Evolutionary conservation across 139 green algal genomes (phyloP).

Genomic region (Micromonas pusilla): DNA sequence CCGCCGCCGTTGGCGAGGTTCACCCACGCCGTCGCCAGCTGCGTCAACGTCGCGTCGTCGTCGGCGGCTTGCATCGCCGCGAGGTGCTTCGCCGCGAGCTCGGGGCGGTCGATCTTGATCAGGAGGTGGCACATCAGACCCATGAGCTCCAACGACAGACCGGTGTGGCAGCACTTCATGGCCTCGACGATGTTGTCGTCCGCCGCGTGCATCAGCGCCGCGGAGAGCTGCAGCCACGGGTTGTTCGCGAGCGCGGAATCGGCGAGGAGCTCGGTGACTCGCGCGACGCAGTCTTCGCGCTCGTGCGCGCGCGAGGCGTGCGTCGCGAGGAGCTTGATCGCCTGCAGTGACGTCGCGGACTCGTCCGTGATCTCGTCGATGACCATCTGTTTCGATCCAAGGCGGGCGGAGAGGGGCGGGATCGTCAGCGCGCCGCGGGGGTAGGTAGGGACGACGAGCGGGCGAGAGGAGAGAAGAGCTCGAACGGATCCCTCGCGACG

Average conservation of each 20-base stretch:
- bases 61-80: conserved; percentile 83
- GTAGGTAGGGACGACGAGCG: neutral
- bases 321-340: conserved; percentile 80
- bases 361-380: conserved; percentile 75
- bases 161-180: conserved; percentile 74
- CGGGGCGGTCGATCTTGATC: conserved; percentile 82
- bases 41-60: conserved; percentile 90
- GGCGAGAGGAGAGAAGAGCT: too few species aligned
- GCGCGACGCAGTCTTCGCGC: conserved; percentile 41
- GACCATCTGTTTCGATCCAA: conserved; percentile 66
- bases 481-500: too few species aligned
- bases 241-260: conserved; percentile 71
- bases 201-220: conserved; percentile 61
- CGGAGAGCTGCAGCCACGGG: conserved; percentile 67
- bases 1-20: conserved; percentile 73
- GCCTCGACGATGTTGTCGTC: conserved; percentile 90
- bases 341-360: conserved; percentile 66
- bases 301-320: conserved; percentile 50
- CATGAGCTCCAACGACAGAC: conserved; percentile 63
- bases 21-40: conserved; percentile 90
- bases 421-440: too few species aligned
- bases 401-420: neutral
- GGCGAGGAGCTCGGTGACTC: conserved; percentile 61
- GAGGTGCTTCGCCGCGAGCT: conserved; percentile 83
- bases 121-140: conserved; percentile 52